Percentiles rank a stretch among this genome's conserved stretches.
phyloP scores from a whole-genome alignment of 495 filamentous ascomycete genomes.

The Chaetomidium leptoderma region DNA sequence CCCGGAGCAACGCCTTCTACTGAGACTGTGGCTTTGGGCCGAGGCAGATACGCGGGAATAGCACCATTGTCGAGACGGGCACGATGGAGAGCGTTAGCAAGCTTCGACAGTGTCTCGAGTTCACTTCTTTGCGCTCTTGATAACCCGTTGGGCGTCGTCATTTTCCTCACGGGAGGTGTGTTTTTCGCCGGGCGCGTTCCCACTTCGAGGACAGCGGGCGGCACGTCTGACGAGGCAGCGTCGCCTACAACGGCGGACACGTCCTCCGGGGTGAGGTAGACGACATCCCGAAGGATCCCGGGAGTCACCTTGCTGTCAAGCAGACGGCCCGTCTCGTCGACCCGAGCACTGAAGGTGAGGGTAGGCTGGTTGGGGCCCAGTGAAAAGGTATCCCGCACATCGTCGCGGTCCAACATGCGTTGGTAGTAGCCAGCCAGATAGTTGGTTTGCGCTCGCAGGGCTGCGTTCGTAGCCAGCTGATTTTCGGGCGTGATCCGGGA shows the following conservation, averaged over 20 bases:
- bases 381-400: constrained; percentile 63
- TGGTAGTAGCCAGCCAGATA: constrained; percentile 71
- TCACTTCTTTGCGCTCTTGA: constrained; percentile 29
- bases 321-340: constrained; percentile 59
- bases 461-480: constrained; percentile 59
- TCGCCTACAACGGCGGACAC: constrained; percentile 49
- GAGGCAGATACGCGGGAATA: constrained; percentile 34
- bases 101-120: constrained; percentile 32
- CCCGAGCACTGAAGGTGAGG: constrained; percentile 75
- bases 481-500: constrained; percentile 64
- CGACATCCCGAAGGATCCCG: constrained; percentile 68
- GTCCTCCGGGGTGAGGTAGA: constrained; percentile 61
- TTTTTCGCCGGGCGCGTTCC: constrained; percentile 30
- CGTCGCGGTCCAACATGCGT: constrained; percentile 63
- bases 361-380: constrained; percentile 61
- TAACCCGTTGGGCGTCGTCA: constrained; percentile 36
- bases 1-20: constrained; percentile 26
- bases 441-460: constrained; percentile 56
- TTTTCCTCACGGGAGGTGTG: constrained; percentile 26
- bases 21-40: constrained; percentile 32
- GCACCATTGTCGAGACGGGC: constrained; percentile 38
- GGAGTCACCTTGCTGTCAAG: constrained; percentile 66
- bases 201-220: constrained; percentile 25
- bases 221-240: constrained; percentile 4
- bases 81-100: constrained; percentile 36